Conservation (phyloP, 2,329 filamentous ascomycete genomes). For the Fusarium devonianum region DNA sequence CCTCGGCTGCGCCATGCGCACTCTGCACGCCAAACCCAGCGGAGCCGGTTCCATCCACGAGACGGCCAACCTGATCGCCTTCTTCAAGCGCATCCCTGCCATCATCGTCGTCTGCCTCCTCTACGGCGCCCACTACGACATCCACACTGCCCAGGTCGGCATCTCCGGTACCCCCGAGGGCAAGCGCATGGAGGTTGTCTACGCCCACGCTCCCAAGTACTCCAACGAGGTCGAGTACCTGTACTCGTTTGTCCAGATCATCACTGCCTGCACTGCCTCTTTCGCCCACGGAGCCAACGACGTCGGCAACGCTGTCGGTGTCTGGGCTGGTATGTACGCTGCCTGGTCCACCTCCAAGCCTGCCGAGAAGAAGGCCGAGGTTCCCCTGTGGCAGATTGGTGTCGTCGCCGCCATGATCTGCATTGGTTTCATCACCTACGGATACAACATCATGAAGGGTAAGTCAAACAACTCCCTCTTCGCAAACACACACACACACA, state of each 20-base stretch:
- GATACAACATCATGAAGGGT: slow-evolving; percentile 87
- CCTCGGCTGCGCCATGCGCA: slow-evolving; percentile 85
- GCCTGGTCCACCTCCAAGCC: slow-evolving; percentile 71
- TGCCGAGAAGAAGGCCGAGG: slow-evolving; percentile 66
- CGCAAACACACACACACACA: background rate
- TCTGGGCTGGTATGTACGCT: slow-evolving; percentile 74
- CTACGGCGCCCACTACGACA: slow-evolving; percentile 83
- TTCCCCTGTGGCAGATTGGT: slow-evolving; percentile 79
- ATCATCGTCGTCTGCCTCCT: slow-evolving; percentile 67
- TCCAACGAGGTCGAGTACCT: slow-evolving; percentile 75
- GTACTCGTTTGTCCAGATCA: slow-evolving; percentile 71
- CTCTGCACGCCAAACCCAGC: slow-evolving; percentile 75
- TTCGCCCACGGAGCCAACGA: slow-evolving; percentile 82
- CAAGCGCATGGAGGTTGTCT: slow-evolving; percentile 66
- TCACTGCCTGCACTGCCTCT: slow-evolving; percentile 75
- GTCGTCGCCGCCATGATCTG: slow-evolving; percentile 71
- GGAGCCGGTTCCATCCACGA: slow-evolving; percentile 78
- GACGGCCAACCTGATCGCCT: slow-evolving; percentile 69
- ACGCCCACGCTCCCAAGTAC: slow-evolving; percentile 69
- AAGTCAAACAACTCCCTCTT: slow-evolving; percentile 38
- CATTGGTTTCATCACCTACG: slow-evolving; percentile 74
- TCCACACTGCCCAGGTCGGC: slow-evolving; percentile 77
- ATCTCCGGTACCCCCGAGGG: slow-evolving; percentile 76
- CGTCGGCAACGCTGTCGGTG: slow-evolving; percentile 74
- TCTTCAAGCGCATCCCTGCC: slow-evolving; percentile 73